These are phyloP conservation scores for Priceomyces carsonii DNA, from an alignment of 805 yeast genomes.

Conservation along the genomic window DNA sequence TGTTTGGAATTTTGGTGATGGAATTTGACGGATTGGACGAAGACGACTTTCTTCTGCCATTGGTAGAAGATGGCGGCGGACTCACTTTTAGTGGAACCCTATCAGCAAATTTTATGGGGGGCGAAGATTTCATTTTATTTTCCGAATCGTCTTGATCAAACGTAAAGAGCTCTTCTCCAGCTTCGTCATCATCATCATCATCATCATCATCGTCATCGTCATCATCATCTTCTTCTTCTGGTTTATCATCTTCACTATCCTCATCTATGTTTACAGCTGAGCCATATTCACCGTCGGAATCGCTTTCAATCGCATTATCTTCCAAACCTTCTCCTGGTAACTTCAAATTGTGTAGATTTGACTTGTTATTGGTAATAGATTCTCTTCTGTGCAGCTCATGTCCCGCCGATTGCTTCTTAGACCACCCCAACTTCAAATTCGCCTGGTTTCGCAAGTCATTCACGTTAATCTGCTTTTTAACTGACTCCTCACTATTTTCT, in stretches of 20 bases:
- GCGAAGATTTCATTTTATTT: constrained; percentile 20
- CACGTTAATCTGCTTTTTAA: constrained; percentile 27
- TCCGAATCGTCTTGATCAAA: constrained; percentile 25
- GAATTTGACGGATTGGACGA: constrained; percentile 19
- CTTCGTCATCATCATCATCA: constrained; percentile 22
- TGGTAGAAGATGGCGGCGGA: constrained; percentile 32
- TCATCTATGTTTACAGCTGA: constrained; percentile 15
- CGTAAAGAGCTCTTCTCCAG: constrained; percentile 21
- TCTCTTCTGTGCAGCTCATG: constrained; percentile 39
- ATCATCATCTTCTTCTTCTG: constrained; percentile 42
- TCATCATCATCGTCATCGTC: constrained; percentile 31
- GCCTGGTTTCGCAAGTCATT: constrained; percentile 36
- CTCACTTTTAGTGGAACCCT: constrained; percentile 39
- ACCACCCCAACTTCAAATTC: constrained; percentile 39
- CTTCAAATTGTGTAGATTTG: constrained; percentile 47
- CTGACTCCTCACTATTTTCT: constrained; percentile 18
- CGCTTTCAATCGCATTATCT: constrained; percentile 26
- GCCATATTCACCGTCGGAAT: constrained; percentile 30
- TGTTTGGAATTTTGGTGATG: constrained; percentile 16
- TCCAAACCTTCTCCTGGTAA: constrained; percentile 42
- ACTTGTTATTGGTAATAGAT: constrained; percentile 48
- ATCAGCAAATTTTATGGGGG: constrained; percentile 44
- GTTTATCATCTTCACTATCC: constrained; percentile 32
- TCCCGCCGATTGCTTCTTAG: constrained; percentile 28
- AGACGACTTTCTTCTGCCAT: constrained; percentile 29